Evolutionary conservation across 352 stramenopile species (phyloP).

Genomic region (Peronospora destructor): DNA sequence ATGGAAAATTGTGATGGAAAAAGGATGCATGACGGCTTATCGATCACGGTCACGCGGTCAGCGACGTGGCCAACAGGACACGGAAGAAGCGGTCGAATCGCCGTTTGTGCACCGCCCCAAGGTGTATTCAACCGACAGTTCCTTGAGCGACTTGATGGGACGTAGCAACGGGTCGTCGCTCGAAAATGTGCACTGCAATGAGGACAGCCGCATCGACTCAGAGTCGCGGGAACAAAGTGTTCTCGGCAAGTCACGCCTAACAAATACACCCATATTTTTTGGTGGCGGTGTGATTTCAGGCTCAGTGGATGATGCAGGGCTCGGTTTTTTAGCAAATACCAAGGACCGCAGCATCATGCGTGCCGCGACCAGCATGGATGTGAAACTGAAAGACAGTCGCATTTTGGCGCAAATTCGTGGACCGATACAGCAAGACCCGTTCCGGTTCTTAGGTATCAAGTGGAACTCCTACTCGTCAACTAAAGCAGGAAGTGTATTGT

Average conservation of each 20-base stretch:
- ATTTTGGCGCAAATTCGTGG: constrained; percentile 24
- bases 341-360: constrained; percentile 27
- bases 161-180: constrained; percentile 9
- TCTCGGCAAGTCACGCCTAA: constrained; percentile 21
- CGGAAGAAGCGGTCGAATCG: constrained; percentile 22
- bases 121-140: constrained; percentile 27
- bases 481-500: constrained; percentile 1
- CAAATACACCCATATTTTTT: constrained; percentile 25
- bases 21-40: constrained; percentile 26
- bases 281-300: constrained; percentile 24
- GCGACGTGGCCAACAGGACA: constrained; percentile 11
- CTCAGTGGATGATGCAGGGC: constrained; percentile 28
- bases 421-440: constrained; percentile 23
- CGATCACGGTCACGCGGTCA: constrained; percentile 10
- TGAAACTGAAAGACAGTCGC: constrained; percentile 22
- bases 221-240: constrained; percentile 22
- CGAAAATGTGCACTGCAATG: constrained; percentile 11
- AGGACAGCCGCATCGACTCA: constrained; percentile 14
- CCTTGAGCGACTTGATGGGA: constrained; percentile 21
- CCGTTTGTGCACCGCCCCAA: constrained; percentile 25
- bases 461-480: constrained; percentile 13
- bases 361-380: constrained; percentile 14
- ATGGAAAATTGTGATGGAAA: constrained; percentile 29
- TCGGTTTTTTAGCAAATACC: constrained; percentile 31
- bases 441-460: constrained; percentile 25